These are phyloP conservation scores for Penicillium tannophilum DNA, from an alignment of 495 filamentous ascomycete genomes.

Conservation along the genomic window DNA sequence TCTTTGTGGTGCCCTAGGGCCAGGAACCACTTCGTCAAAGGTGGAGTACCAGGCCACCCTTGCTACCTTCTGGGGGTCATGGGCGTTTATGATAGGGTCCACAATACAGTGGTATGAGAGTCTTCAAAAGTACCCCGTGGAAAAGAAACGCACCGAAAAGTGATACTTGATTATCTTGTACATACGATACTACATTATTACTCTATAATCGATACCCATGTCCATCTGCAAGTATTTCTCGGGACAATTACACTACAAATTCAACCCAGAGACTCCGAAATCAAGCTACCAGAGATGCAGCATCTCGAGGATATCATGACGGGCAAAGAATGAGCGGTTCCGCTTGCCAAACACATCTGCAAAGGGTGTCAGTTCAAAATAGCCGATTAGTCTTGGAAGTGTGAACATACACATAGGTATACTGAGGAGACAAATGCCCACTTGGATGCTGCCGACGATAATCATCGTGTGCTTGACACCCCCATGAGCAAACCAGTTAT, in stretches of 20 bases:
- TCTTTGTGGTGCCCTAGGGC: conserved; percentile 66
- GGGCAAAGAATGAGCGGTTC: conserved; percentile 69
- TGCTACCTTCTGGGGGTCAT: conserved; percentile 69
- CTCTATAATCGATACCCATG: conserved; percentile 1
- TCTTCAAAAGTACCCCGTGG: conserved; percentile 61
- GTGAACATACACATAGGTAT: conserved; percentile 74
- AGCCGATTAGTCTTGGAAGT: neutral
- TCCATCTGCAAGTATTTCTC: neutral
- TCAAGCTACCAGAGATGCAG: conserved; percentile 40
- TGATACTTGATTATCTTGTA: neutral
- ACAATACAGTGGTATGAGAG: conserved; percentile 67
- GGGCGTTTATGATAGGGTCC: conserved; percentile 70
- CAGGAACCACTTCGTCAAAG: conserved; percentile 45
- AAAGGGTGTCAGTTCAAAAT: neutral
- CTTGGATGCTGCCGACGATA: conserved; percentile 72
- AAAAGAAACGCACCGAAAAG: conserved; percentile 18
- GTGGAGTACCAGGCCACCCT: conserved; percentile 58
- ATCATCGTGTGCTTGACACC: conserved; percentile 68
- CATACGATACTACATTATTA: conserved; percentile 4
- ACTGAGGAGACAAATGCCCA: conserved; percentile 69
- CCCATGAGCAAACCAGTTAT: conserved; percentile 69
- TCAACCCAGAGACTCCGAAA: neutral
- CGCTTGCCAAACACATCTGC: conserved; percentile 81
- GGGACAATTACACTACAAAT: neutral
- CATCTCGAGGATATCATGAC: conserved; percentile 69